Base-by-base conservation (phyloP, 768 basidiomycete species). In the Glaciozyma antarctica region DNA sequence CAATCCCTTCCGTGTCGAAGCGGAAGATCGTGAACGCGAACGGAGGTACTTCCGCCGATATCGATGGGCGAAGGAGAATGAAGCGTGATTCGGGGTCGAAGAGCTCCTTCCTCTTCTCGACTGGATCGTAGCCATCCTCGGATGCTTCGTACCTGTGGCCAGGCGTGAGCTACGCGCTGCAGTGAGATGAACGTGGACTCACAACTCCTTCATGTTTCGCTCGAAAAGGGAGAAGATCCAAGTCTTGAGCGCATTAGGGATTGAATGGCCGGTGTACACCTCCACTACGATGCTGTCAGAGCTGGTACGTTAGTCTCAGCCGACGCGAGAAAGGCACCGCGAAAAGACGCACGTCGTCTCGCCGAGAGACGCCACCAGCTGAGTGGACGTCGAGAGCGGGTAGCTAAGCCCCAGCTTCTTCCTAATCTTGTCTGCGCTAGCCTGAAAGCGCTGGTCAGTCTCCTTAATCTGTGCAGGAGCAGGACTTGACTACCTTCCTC, bases 61-160 rank as follows among this genome's bases (percentile, higher is more conserved):
- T n/a, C n/a, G n/a, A 4, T 78, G 22, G 6, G 30, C 70, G 58
- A 10, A 81, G 78, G 28, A 87, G 64, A 61, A 88, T 73, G 74
- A 85, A 88, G 24, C 88, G 83, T 53, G 86, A 84, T 38, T 79
- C 73, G 2, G 72, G 53, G 72, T 85, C 72, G 70, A 88, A 88
- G 44, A 88, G 74, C 72, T 90, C 86, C 44, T 74, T 75, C 45
- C 73, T 75, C 77, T 88, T 88, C 12, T 77, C 73, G 1, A 68
- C 65, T 38, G 85, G 82, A 60, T 86, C 74, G 85, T 86, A 88
- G 53, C 85, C 85, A 73, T 86, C 81, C 22, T 83, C 83, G 6
- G 86, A 86, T 9, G 71, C 59, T 17, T 72, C 73, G 69, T 83
- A 86, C 26, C 86, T 87, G 75, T 13, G 21, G 28, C 15, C 9